Percentiles rank a stretch among this genome's conserved stretches.
Conservation (phyloP, 2,329 filamentous ascomycete species). For the Fusarium annulatum region DNA sequence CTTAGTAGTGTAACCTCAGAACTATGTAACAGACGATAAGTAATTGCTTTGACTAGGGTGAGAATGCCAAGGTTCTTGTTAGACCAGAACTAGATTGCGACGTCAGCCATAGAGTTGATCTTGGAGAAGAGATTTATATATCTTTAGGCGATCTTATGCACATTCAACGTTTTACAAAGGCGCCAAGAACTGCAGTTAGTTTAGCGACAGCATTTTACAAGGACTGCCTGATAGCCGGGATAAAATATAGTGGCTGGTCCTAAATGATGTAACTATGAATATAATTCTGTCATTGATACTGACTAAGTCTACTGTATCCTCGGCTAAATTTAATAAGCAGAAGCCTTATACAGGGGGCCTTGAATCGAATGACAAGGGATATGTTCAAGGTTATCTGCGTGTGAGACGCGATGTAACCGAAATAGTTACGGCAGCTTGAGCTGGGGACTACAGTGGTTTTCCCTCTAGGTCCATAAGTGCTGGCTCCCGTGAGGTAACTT, state of each 20-base stretch:
- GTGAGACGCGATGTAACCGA: too few species aligned
- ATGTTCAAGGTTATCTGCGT: too few species aligned
- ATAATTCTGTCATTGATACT: too few species aligned
- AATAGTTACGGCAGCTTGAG: neutral
- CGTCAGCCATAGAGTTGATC: neutral
- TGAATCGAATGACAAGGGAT: too few species aligned
- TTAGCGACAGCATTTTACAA: neutral
- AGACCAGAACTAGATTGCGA: neutral
- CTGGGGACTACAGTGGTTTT: neutral
- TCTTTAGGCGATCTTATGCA: accelerated
- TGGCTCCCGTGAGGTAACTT: accelerated
- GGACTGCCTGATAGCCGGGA: neutral
- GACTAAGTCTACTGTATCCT: too few species aligned
- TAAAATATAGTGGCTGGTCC: too few species aligned
- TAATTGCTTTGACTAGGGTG: neutral
- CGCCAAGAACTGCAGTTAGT: neutral
- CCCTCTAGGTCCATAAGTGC: accelerated
- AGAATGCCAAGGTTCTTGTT: neutral
- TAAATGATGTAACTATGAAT: too few species aligned
- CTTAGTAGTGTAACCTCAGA: too few species aligned
- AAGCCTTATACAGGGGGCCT: too few species aligned
- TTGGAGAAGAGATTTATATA: accelerated
- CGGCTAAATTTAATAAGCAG: too few species aligned
- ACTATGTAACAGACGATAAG: too few species aligned
- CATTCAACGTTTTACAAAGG: accelerated